Conservation (phyloP, 768 basidiomycete species). For the Hygrocybe coccinea region DNA sequence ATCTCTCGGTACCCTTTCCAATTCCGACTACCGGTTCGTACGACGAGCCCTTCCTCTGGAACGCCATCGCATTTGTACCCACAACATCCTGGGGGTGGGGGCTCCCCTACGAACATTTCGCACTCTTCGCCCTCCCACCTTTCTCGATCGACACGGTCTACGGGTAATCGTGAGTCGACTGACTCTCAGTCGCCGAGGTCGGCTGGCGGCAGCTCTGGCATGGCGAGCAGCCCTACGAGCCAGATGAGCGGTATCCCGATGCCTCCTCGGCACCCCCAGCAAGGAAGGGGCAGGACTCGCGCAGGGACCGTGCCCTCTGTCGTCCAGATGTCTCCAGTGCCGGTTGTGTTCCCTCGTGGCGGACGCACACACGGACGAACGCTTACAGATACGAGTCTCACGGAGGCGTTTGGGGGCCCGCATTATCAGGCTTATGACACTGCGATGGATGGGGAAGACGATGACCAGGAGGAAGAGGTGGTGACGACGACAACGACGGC, state of each 20-base stretch:
- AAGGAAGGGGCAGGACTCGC: constrained; percentile 24
- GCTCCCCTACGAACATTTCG: constrained; percentile 11
- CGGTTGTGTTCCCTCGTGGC: constrained; percentile 12
- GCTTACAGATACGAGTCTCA: constrained; percentile 17
- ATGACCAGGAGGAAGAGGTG: constrained; percentile 27
- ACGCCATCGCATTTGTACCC: constrained; percentile 38
- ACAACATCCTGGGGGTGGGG: constrained; percentile 11
- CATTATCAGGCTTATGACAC: not conserved
- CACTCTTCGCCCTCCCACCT: constrained; percentile 35
- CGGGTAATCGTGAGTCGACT: constrained; percentile 57
- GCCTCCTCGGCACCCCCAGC: constrained; percentile 39
- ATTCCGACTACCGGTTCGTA: constrained; percentile 50
- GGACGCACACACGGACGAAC: constrained; percentile 23
- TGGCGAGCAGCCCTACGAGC: constrained; percentile 13
- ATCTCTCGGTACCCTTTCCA: constrained; percentile 66
- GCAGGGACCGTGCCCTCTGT: constrained; percentile 31
- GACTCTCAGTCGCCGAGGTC: constrained; percentile 53
- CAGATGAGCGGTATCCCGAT: constrained; percentile 34
- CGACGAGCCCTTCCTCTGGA: constrained; percentile 39
- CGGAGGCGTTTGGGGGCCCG: not conserved
- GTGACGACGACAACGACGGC: no score
- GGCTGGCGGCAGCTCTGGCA: constrained; percentile 20
- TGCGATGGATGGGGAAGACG: constrained; percentile 16
- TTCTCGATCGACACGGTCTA: constrained; percentile 51
- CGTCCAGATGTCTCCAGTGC: constrained; percentile 22